Conservation (phyloP, 108 stramenopile species). For the Nitzschia inconspicua region DNA sequence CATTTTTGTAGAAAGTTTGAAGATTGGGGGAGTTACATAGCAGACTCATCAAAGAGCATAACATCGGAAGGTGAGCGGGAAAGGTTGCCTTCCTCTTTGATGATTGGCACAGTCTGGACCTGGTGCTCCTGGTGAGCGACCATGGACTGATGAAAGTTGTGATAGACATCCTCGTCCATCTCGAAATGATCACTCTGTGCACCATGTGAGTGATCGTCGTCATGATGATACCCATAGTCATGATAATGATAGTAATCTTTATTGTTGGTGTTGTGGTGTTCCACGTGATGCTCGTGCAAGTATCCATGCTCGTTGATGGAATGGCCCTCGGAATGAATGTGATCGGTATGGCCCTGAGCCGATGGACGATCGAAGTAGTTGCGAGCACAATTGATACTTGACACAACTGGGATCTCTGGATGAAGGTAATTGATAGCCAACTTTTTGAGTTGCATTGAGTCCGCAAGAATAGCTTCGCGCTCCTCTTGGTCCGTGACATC, state of each 20-base stretch:
- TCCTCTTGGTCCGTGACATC: conserved; percentile 25
- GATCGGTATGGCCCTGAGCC: conserved; percentile 17
- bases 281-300: conserved; percentile 4
- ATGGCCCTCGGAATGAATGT: conserved; percentile 25
- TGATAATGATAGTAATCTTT: conserved; percentile 9
- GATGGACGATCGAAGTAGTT: conserved; percentile 45
- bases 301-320: not conserved
- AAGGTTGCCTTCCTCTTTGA: conserved; percentile 35
- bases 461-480: conserved; percentile 28
- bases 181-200: conserved; percentile 44
- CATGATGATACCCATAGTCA: conserved; percentile 12
- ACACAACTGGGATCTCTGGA: conserved; percentile 36
- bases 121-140: conserved; percentile 9
- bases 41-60: conserved; percentile 52
- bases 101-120: not conserved
- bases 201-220: conserved; percentile 16
- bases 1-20: no score
- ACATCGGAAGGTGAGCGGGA: conserved; percentile 59
- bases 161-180: conserved; percentile 43
- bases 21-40: conserved; percentile 19
- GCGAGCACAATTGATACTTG: conserved; percentile 14
- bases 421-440: conserved; percentile 40
- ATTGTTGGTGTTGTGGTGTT: conserved; percentile 1
- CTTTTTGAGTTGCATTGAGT: conserved; percentile 43
- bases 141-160: conserved; percentile 25